phyloP scores from a whole-genome alignment of 2,329 filamentous ascomycete species.

The Sarocladiaceae sp. region DNA sequence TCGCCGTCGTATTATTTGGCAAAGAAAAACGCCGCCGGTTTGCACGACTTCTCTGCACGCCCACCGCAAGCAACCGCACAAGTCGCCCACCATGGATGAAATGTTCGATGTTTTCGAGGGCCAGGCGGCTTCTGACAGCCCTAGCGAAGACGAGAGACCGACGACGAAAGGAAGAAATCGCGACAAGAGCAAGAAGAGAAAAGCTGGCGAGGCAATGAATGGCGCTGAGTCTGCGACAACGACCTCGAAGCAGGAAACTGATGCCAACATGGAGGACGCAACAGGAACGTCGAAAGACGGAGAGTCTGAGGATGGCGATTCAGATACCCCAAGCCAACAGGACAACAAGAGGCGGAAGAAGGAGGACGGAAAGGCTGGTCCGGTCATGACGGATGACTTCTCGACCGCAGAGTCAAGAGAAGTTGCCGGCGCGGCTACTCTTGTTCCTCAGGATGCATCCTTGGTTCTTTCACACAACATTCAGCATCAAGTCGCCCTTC shows the following conservation, averaged over 20 bases:
- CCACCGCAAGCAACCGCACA: neutral
- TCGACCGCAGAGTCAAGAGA: conserved; percentile 92
- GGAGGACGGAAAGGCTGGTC: conserved; percentile 46
- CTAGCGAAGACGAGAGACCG: conserved; percentile 35
- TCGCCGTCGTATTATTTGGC: no score
- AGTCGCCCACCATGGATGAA: conserved; percentile 55
- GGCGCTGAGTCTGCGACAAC: conserved; percentile 21
- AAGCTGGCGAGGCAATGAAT: conserved; percentile 74
- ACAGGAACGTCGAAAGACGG: conserved; percentile 32
- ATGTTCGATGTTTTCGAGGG: conserved; percentile 80
- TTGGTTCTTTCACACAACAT: conserved; percentile 94
- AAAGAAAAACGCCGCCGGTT: neutral
- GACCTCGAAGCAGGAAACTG: conserved; percentile 12
- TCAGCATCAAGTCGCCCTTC: conserved; percentile 92
- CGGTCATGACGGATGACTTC: conserved; percentile 87
- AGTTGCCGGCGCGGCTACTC: conserved; percentile 71
- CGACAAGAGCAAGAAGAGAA: conserved; percentile 75
- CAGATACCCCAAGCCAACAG: conserved; percentile 42
- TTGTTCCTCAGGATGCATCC: conserved; percentile 57
- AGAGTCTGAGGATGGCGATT: conserved; percentile 24
- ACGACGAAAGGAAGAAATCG: conserved; percentile 40
- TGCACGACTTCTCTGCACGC: neutral
- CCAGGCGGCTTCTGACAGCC: conserved; percentile 33
- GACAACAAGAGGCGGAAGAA: conserved; percentile 60
- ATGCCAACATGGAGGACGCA: conserved; percentile 30